A percentile compares a stretch with the other conserved stretches of the same genome.
phyloP scores from a whole-genome alignment of 2,329 filamentous ascomycete species.

The Pyrenochaeta sp. region DNA sequence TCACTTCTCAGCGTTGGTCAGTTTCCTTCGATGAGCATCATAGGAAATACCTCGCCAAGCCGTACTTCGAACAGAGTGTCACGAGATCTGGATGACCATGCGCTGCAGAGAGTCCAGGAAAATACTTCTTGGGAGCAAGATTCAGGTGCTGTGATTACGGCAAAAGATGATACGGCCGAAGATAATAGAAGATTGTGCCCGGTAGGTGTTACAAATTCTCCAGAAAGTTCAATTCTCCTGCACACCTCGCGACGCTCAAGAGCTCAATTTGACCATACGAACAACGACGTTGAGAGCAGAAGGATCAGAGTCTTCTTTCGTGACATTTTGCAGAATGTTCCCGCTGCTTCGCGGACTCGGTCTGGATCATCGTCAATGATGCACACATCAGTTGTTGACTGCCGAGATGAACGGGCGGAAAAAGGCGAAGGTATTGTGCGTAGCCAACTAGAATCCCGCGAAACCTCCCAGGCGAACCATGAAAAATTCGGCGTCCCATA shows the following conservation, averaged over 20 bases:
- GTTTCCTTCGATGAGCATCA: slow-evolving; percentile 24
- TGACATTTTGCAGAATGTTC: slow-evolving; percentile 33
- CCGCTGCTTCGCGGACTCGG: slow-evolving; percentile 27
- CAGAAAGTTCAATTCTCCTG: slow-evolving; percentile 9
- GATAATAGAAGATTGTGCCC: slow-evolving; percentile 10
- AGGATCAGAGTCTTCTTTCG: slow-evolving; percentile 31
- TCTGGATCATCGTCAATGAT: slow-evolving; percentile 27
- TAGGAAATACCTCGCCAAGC: slow-evolving; percentile 26
- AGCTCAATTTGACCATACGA: slow-evolving; percentile 10
- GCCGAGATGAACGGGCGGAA: slow-evolving; percentile 11
- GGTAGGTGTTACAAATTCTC: slow-evolving; percentile 14
- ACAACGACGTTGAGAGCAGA: slow-evolving; percentile 12
- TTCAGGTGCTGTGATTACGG: neutral
- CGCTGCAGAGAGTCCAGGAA: slow-evolving; percentile 28
- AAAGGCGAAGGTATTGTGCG: slow-evolving; percentile 9
- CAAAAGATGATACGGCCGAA: slow-evolving; percentile 8
- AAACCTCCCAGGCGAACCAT: neutral
- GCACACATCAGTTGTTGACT: slow-evolving; percentile 12
- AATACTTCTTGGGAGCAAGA: slow-evolving; percentile 14
- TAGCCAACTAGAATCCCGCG: slow-evolving; percentile 2
- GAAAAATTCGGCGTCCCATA: slow-evolving; percentile 3
- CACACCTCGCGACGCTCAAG: slow-evolving; percentile 10
- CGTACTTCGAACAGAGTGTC: slow-evolving; percentile 20
- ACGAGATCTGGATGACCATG: slow-evolving; percentile 26
- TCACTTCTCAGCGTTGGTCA: slow-evolving; percentile 36